Evolutionary conservation across 2,329 filamentous ascomycete genomes (phyloP).

Genomic region (Sordariomycetes sp.): DNA sequence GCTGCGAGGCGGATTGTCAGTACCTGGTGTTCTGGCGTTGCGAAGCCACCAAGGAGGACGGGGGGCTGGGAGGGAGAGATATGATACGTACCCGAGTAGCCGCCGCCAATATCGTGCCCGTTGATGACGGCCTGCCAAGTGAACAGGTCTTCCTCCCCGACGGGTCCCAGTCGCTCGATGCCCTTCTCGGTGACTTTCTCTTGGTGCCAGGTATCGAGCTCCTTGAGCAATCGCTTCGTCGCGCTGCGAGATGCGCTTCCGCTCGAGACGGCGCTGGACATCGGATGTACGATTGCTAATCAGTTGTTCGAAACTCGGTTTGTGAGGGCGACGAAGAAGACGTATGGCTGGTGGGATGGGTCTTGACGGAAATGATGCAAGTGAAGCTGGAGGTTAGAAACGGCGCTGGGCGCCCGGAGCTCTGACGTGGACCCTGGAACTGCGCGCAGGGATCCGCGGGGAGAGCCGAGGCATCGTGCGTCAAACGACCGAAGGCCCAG

Average conservation of each 20-base stretch:
- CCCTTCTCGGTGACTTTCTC: constrained; percentile 40
- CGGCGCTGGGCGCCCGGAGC: too few species aligned
- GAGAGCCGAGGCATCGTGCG: constrained; percentile 1
- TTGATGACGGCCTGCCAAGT: constrained; percentile 52
- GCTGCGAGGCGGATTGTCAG: constrained; percentile 22
- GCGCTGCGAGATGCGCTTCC: constrained; percentile 39
- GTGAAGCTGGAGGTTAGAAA: too few species aligned
- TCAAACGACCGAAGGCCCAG: too few species aligned
- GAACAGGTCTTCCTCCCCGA: constrained; percentile 43
- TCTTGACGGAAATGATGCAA: too few species aligned
- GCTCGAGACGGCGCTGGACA: too few species aligned
- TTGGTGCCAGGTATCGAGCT: constrained; percentile 42
- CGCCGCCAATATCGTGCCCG: constrained; percentile 42
- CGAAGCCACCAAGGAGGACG: not conserved
- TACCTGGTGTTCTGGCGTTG: not conserved
- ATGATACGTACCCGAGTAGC: constrained; percentile 42
- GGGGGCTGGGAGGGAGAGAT: not conserved
- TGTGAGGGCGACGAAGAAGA: too few species aligned
- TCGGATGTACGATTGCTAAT: too few species aligned
- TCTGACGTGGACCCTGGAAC: too few species aligned
- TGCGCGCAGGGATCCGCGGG: not conserved
- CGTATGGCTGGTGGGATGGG: too few species aligned
- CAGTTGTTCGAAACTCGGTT: too few species aligned
- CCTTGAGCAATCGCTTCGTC: constrained; percentile 47
- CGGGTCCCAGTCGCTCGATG: constrained; percentile 50